Conservation (phyloP, 257 asterid species). For the Scutellaria barbata region DNA sequence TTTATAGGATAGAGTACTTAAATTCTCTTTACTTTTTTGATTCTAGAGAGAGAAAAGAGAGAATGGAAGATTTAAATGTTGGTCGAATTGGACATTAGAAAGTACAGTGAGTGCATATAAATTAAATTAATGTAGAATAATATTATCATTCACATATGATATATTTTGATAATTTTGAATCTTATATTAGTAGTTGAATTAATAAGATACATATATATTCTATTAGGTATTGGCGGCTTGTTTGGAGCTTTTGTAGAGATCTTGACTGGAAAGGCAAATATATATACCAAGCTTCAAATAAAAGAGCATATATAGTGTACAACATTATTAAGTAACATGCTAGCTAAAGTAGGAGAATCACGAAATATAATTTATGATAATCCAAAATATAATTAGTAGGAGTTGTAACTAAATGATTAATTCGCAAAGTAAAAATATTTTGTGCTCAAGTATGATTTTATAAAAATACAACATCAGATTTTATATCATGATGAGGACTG, state of each 20-base stretch:
- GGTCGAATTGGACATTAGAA: background rate
- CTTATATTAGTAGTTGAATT: too few relatives aligned
- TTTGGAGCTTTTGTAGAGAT: conserved; percentile 1
- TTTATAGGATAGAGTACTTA: conserved; percentile 53
- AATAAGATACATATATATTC: too few relatives aligned
- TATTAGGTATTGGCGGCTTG: conserved; percentile 12
- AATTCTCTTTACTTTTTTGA: conserved; percentile 57
- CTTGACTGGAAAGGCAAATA: conserved; percentile 30
- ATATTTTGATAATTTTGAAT: too few relatives aligned
- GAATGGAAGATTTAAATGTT: background rate
- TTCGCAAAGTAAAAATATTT: background rate
- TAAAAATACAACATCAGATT: too few relatives aligned
- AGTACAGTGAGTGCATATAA: too few relatives aligned
- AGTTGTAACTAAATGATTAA: background rate
- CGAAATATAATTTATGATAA: too few relatives aligned
- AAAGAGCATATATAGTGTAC: conserved; percentile 22
- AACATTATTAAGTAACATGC: background rate
- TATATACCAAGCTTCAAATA: conserved; percentile 30
- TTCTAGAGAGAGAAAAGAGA: conserved; percentile 41
- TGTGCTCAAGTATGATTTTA: too few relatives aligned
- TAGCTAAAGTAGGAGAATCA: background rate
- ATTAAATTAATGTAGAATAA: too few relatives aligned
- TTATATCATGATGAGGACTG: too few relatives aligned
- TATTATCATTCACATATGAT: too few relatives aligned
- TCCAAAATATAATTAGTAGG: too few relatives aligned